Evolutionary conservation across 371 early-diverging fungal species (phyloP), one percentile per base, ranked within the genome.

Genomic region (Fennellomyces sp.): DNA sequence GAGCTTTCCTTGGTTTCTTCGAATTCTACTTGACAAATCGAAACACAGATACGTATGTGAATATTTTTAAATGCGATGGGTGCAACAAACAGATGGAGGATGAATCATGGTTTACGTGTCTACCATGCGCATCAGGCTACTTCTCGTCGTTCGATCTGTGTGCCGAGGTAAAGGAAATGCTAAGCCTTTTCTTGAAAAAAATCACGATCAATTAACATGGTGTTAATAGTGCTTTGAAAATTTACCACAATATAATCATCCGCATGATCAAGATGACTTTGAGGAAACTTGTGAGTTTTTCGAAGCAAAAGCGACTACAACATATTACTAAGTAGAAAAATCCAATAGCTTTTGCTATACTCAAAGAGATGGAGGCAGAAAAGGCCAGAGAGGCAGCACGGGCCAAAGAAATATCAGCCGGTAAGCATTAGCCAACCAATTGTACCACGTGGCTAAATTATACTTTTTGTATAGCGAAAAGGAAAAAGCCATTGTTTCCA

Each of bases 121-220:
- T 76, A n/a, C 78, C 77, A 23, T 91, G 93, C 62, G 80, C 83
- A 28, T 66, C 77, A 2, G 78, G 85, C 50, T 89, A 87, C 60
- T 91, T 91, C 55, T 79, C 84, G 0, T 78, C 91, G 0, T 93
- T 84, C 68, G 91, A 93, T 70, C 64, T 93, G 10, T 93, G 93
- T 61, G 52, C 61, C 0, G 74, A 80, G 69, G 88, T 86, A 79
- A 59, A 53, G 30, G 36, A 7, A 21, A 48, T 21, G 15, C 17
- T 38, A 31, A 11, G 10, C n/a, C n/a, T n/a, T n/a, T n/a, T n/a
- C n/a, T n/a, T n/a, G n/a, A n/a, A n/a, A n/a, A n/a, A n/a, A n/a
- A n/a, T n/a, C n/a, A n/a, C n/a, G n/a, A 39, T 39, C 19, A 23
- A 45, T 19, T 51, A 28, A 5, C 27, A 53, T 61, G 15, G 36